phyloP scores from a whole-genome alignment of 768 basidiomycete species.

The Mycena vitilis region DNA sequence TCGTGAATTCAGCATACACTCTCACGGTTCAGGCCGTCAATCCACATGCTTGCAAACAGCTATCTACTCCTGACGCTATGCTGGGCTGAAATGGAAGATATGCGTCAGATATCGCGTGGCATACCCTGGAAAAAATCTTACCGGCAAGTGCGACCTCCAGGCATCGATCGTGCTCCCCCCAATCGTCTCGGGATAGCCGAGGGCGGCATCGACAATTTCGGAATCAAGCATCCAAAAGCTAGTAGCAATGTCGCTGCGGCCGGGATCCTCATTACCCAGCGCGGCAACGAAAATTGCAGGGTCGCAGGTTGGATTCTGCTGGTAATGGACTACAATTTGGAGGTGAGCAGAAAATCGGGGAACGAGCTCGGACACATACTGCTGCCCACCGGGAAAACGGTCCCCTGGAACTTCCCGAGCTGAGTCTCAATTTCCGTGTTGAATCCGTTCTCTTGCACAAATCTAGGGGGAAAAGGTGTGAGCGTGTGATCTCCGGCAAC shows the following conservation, averaged over 20 bases:
- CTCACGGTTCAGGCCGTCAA: too few relatives aligned
- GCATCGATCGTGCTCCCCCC: background rate
- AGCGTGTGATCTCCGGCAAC: too few relatives aligned
- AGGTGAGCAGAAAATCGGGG: too few relatives aligned
- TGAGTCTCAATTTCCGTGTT: conserved; percentile 30
- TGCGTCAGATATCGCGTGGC: too few relatives aligned
- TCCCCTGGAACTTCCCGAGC: conserved; percentile 24
- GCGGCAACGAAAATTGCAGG: background rate
- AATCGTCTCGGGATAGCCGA: conserved; percentile 3
- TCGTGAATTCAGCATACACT: too few relatives aligned
- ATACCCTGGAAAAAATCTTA: too few relatives aligned
- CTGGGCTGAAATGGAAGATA: too few relatives aligned
- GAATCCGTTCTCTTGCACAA: conserved; percentile 4
- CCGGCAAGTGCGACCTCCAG: background rate
- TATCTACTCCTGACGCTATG: too few relatives aligned
- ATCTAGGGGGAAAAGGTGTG: too few relatives aligned
- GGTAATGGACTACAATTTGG: background rate
- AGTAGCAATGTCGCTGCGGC: conserved; percentile 9
- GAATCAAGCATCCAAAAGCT: conserved; percentile 1
- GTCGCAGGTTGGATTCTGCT: conserved; percentile 2
- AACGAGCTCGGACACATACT: too few relatives aligned
- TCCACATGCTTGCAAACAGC: too few relatives aligned
- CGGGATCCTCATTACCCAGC: conserved; percentile 1
- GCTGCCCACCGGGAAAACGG: conserved; percentile 6
- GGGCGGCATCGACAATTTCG: background rate